phyloP scores from a whole-genome alignment of 1,284 basidiomycete species.

The Melampsora larici-populina region DNA sequence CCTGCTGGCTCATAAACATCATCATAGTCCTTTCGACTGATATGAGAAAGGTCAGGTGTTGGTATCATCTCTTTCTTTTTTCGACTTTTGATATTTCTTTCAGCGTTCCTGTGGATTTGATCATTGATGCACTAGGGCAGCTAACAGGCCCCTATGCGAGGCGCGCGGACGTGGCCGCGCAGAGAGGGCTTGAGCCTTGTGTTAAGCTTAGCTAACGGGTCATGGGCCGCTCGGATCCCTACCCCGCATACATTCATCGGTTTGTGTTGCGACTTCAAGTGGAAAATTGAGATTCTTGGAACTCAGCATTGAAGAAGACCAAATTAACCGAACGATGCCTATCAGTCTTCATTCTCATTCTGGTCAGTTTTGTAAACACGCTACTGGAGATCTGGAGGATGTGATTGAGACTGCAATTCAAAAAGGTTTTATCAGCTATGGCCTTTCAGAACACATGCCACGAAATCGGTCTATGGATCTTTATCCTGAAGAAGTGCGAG shows the following conservation, averaged over 20 bases:
- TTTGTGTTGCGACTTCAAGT: too few species aligned
- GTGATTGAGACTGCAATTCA: constrained; percentile 74
- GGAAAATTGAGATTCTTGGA: too few species aligned
- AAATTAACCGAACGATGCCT: constrained; percentile 62
- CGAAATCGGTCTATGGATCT: constrained; percentile 75
- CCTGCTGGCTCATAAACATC: constrained; percentile 87
- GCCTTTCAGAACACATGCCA: constrained; percentile 91
- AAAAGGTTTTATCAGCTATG: constrained; percentile 76
- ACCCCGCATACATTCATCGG: too few species aligned
- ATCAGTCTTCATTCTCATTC: constrained; percentile 92
- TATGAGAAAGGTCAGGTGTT: constrained; percentile 81
- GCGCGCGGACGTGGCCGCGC: too few species aligned
- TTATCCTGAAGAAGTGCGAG: constrained; percentile 87
- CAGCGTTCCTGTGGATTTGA: too few species aligned
- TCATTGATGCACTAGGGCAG: too few species aligned
- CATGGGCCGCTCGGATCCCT: too few species aligned
- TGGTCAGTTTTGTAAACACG: constrained; percentile 94
- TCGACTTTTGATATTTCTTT: too few species aligned
- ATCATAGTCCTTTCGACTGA: constrained; percentile 69
- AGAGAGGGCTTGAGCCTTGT: too few species aligned
- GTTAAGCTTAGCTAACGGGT: too few species aligned
- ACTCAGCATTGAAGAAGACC: too few species aligned
- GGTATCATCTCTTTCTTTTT: constrained; percentile 86
- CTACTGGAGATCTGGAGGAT: constrained; percentile 69
- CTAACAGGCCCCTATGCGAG: too few species aligned